Evolutionary conservation across 2,329 filamentous ascomycete genomes (phyloP), one percentile per base, ranked within the genome.

Genomic region (Blastomyces gilchristii): DNA sequence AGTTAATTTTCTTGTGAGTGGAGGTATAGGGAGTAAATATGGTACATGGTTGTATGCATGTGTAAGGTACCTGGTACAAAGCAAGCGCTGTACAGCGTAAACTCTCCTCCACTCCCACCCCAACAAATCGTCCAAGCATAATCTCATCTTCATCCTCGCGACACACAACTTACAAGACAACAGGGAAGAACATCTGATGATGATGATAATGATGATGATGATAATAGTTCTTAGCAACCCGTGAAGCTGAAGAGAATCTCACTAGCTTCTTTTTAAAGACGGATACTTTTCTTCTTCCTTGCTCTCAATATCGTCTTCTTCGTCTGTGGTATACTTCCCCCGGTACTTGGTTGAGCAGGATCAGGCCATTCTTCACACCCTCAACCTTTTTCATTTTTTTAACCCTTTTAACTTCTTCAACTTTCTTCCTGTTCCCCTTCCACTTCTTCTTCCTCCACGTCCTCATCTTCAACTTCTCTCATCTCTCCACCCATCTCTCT

Each of bases 21-120:
- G 22, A 3, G 28, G 2, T 52, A 28, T 3, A 57, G 7, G 0
- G 18, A 0, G 43, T 8, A 9, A 12, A 8, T 22, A 8, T 7
- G 18, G 3, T 47, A 47, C 43, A n/a, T 47, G 16, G 43, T 5
- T 9, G 43, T 47, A 47, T 22, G 43, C 43, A 47, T 18, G 43
- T 18, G 18, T n/a, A 28, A 57, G 12, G 56, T 59, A 59, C 28
- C 39, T 11, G 22, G 56, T 59, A 59, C 43, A 14, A 18, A 37
- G 57, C 7, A 31, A 12, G 25, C 25, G 12, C 1, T 53, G 12
- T 22, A 22, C n/a, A 22, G n/a, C n/a, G n/a, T 2, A n/a, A 11
- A 25, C 6, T 34, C 56, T 14, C 56, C 56, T 58, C 57, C 57
- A 59, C 57, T 59, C 8, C 22, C 37, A 22, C 57, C 57, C 57